Evolutionary conservation across 2,329 filamentous ascomycete genomes (phyloP).

Genomic region (Epichloe baconii): DNA sequence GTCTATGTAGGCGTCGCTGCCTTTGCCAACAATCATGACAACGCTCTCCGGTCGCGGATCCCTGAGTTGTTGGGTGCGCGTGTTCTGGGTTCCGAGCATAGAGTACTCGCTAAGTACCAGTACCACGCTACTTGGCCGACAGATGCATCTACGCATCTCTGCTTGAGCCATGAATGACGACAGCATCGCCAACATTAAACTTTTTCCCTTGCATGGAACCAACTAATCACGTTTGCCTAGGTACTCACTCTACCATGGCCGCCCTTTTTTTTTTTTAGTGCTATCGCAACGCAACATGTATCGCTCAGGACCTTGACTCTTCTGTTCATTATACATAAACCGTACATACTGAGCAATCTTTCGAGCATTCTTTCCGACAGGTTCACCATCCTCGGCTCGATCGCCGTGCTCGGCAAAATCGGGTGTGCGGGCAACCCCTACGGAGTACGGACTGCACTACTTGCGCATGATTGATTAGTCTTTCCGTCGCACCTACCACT

Average conservation of each 20-base stretch:
- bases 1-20: too few species aligned
- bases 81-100: neutral
- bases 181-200: slow-evolving; percentile 2
- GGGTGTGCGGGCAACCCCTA: neutral
- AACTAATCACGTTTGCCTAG: neutral
- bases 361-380: too few species aligned
- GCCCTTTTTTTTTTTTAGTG: too few species aligned
- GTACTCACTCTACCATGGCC: neutral
- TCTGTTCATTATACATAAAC: too few species aligned
- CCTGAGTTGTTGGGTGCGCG: neutral
- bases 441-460: neutral
- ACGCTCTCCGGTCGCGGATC: neutral
- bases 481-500: slow-evolving; percentile 2
- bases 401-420: neutral
- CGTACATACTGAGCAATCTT: too few species aligned
- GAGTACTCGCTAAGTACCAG: neutral
- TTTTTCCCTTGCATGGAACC: neutral
- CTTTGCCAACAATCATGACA: neutral
- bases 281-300: neutral
- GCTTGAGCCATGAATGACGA: slow-evolving; percentile 1
- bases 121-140: neutral
- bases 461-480: neutral
- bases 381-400: neutral
- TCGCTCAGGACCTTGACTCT: neutral
- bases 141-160: neutral